phyloP scores from a whole-genome alignment of 2,329 filamentous ascomycete genomes.

The Bisporella sp. region DNA sequence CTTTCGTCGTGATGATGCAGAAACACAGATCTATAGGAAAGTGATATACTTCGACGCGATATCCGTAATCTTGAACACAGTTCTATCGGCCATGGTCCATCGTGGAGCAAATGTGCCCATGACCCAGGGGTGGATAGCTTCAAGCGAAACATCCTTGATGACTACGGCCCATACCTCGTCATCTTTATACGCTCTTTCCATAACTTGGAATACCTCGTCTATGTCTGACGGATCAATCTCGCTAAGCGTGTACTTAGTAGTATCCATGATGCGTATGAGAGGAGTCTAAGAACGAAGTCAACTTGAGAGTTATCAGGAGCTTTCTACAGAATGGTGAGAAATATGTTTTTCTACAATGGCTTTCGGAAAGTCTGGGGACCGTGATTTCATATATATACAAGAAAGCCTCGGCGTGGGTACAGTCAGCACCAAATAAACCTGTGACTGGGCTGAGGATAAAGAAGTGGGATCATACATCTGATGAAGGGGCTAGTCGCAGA shows the following conservation, averaged over 20 bases:
- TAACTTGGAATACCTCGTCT: constrained; percentile 11
- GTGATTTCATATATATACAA: too few species aligned
- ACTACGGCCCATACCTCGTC: constrained; percentile 13
- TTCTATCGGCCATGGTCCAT: constrained; percentile 17
- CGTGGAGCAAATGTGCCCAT: constrained; percentile 8
- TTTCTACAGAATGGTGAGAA: too few species aligned
- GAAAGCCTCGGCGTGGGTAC: too few species aligned
- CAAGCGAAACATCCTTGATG: constrained; percentile 8
- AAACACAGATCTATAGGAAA: neutral
- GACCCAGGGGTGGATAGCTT: constrained; percentile 9
- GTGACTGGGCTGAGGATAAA: too few species aligned
- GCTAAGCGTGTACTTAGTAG: neutral
- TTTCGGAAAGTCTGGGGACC: too few species aligned
- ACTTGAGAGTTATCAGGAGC: too few species aligned
- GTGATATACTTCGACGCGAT: constrained; percentile 9
- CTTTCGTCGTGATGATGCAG: neutral
- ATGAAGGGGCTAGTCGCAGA: too few species aligned
- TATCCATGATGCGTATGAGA: too few species aligned
- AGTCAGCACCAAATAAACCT: too few species aligned
- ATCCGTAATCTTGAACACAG: constrained; percentile 13
- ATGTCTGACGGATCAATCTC: constrained; percentile 9
- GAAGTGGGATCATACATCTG: too few species aligned
- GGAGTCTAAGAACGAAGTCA: too few species aligned
- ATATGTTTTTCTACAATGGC: too few species aligned
- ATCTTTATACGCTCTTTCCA: constrained; percentile 8